Evolutionary conservation across 176 grass and related monocot genomes (phyloP).

Genomic region (Ananas comosus): DNA sequence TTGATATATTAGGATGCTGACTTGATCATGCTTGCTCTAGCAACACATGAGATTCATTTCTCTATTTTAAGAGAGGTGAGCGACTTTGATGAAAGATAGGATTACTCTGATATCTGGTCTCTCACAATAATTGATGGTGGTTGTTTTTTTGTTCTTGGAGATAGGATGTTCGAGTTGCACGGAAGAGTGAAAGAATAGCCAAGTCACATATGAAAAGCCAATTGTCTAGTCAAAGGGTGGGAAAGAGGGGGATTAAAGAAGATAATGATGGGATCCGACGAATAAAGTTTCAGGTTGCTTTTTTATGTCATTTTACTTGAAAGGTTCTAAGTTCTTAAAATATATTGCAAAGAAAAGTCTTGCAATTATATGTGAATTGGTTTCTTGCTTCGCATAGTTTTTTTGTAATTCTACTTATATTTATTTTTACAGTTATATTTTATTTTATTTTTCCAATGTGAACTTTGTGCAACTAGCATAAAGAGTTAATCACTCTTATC

Average conservation of each 20-base stretch:
- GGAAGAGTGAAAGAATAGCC: background rate
- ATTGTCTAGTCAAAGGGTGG: slow-evolving; percentile 6
- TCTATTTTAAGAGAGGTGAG: slow-evolving; percentile 66
- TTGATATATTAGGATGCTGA: slow-evolving; percentile 53
- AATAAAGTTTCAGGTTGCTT: slow-evolving; percentile 37
- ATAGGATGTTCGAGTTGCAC: slow-evolving; percentile 19
- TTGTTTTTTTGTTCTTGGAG: background rate
- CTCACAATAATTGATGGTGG: background rate
- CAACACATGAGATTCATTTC: slow-evolving; percentile 71
- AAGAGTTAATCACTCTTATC: too few relatives aligned
- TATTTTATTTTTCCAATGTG: too few relatives aligned
- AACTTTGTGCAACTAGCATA: too few relatives aligned
- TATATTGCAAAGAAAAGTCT: background rate
- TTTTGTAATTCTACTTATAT: too few relatives aligned
- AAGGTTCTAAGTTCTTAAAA: background rate
- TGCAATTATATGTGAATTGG: too few relatives aligned
- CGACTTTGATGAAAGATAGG: background rate
- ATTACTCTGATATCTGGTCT: slow-evolving; percentile 6
- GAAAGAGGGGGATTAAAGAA: background rate
- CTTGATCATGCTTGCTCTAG: slow-evolving; percentile 76
- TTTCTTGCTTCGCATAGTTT: too few relatives aligned
- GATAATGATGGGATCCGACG: slow-evolving; percentile 12
- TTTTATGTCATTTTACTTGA: background rate
- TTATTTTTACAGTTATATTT: too few relatives aligned
- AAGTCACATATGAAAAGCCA: slow-evolving; percentile 6